Evolutionary conservation across 768 basidiomycete species (phyloP).

Genomic region (Chalciporus pseudorubinellus): DNA sequence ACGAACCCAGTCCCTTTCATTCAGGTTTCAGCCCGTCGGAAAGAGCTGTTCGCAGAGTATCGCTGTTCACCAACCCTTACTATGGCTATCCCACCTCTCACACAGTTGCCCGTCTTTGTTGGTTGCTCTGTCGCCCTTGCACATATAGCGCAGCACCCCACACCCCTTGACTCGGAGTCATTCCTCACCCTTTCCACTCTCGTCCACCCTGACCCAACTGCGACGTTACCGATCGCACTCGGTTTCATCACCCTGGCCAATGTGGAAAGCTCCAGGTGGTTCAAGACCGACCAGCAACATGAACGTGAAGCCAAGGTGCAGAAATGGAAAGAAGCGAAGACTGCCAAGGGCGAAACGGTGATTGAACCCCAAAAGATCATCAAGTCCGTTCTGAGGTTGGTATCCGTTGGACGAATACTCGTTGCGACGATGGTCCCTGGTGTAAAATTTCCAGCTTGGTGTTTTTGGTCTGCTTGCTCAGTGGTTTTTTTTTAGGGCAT

Average conservation of each 20-base stretch:
- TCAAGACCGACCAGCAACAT: constrained; percentile 57
- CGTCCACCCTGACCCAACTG: constrained; percentile 68
- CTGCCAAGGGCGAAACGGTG: constrained; percentile 43
- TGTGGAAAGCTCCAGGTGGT: constrained; percentile 75
- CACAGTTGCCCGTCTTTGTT: constrained; percentile 73
- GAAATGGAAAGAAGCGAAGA: constrained; percentile 43
- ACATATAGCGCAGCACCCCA: constrained; percentile 53
- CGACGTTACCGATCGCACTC: constrained; percentile 63
- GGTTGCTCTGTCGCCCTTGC: constrained; percentile 58
- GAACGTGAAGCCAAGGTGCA: constrained; percentile 49
- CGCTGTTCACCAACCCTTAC: constrained; percentile 57
- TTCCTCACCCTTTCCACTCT: constrained; percentile 73
- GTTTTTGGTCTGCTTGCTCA: neutral
- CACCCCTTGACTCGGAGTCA: constrained; percentile 72
- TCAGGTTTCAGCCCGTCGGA: constrained; percentile 53
- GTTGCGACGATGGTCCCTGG: constrained; percentile 69
- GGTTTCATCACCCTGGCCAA: constrained; percentile 77
- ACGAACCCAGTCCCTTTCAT: constrained; percentile 2
- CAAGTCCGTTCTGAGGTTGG: constrained; percentile 51
- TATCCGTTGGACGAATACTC: constrained; percentile 66
- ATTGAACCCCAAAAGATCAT: constrained; percentile 49
- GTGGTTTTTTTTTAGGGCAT: constrained; percentile 43
- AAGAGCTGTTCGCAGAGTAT: constrained; percentile 59
- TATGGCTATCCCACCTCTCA: constrained; percentile 56
- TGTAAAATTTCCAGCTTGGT: constrained; percentile 38